phyloP scores from a whole-genome alignment of 2,329 filamentous ascomycete genomes.

The Pezicula carpinea region DNA sequence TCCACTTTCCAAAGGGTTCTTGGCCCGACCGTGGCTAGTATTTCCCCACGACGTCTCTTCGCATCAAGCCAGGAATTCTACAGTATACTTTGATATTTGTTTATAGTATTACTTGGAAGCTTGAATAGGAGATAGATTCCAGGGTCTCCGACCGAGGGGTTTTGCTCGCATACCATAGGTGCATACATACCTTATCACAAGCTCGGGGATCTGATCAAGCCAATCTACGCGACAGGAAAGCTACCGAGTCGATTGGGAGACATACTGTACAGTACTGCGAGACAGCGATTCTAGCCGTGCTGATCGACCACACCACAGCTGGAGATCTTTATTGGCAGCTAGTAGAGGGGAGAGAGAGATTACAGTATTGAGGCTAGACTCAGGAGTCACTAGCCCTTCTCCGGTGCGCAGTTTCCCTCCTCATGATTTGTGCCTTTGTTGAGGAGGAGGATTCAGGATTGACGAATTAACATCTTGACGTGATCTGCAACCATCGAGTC shows the following conservation, averaged over 20 bases:
- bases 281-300: neutral
- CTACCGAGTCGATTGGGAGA: neutral
- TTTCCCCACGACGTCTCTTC: neutral
- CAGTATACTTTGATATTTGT: neutral
- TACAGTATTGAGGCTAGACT: too few relatives aligned
- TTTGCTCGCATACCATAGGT: too few relatives aligned
- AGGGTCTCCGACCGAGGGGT: neutral
- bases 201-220: too few relatives aligned
- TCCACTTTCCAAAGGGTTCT: neutral
- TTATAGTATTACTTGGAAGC: neutral
- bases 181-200: too few relatives aligned
- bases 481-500: conserved; percentile 1
- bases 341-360: too few relatives aligned
- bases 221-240: neutral
- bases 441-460: too few relatives aligned
- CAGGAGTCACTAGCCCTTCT: too few relatives aligned
- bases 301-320: neutral
- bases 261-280: neutral
- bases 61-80: neutral
- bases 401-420: neutral
- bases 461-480: neutral
- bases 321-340: too few relatives aligned
- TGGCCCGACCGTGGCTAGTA: neutral
- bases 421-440: neutral
- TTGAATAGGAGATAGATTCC: neutral